phyloP scores from a whole-genome alignment of 345 rosid genomes.

The Citrus inodora region DNA sequence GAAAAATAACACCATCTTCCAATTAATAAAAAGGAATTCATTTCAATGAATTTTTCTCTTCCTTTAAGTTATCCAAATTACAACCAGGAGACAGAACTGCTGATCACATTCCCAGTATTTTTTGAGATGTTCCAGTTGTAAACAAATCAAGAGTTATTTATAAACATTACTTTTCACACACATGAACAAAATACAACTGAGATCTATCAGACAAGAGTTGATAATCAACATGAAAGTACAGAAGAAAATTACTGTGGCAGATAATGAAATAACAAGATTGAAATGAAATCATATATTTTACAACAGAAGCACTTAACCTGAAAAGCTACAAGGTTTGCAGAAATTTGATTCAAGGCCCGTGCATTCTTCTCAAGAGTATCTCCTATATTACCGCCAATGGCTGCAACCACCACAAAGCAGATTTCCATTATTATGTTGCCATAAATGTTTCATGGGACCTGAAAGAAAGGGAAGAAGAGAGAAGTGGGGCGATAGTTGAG shows the following conservation, averaged over 20 bases:
- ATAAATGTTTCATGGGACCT: not conserved
- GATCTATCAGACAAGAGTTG: not conserved
- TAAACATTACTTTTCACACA: not conserved
- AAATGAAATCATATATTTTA: constrained; percentile 1
- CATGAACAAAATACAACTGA: not conserved
- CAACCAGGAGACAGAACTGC: too few species aligned
- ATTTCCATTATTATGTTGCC: not conserved
- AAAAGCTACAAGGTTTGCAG: constrained; percentile 44
- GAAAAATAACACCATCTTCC: not conserved
- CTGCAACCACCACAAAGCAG: constrained; percentile 32
- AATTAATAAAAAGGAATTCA: not conserved
- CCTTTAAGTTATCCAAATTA: not conserved
- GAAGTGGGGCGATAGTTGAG: not conserved
- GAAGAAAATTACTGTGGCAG: not conserved
- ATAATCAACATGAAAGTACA: not conserved
- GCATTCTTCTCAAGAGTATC: constrained; percentile 66
- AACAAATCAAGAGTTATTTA: not conserved
- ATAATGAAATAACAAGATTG: not conserved
- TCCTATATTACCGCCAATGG: constrained; percentile 43
- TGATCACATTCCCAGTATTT: not conserved
- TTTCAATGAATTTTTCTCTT: not conserved
- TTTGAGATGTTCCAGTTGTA: not conserved
- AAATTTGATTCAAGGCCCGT: constrained; percentile 43
- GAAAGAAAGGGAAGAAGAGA: not conserved
- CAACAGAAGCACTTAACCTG: constrained; percentile 36